phyloP scores from a whole-genome alignment of 192 early-diverging fungal genomes.

The Coemansia furcata region DNA sequence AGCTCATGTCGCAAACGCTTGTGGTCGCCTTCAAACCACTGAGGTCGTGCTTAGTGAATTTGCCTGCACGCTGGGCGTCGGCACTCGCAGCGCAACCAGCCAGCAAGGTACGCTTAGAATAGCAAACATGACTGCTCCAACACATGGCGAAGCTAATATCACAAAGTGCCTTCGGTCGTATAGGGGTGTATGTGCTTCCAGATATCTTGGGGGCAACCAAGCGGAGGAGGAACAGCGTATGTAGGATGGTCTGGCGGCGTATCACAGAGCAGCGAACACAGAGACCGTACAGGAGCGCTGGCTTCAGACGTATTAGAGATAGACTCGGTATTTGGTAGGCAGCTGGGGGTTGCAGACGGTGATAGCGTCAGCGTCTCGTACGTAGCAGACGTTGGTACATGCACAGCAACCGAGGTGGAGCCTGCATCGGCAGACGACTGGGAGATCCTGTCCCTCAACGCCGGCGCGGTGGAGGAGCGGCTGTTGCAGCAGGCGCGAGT shows the following conservation, averaged over 20 bases:
- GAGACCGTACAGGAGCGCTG: constrained; percentile 14
- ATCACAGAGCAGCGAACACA: constrained; percentile 9
- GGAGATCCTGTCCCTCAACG: constrained; percentile 79
- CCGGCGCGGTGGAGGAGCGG: constrained; percentile 69
- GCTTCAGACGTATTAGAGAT: constrained; percentile 57
- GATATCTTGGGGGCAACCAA: constrained; percentile 18
- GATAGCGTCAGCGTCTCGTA: constrained; percentile 62
- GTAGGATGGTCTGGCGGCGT: constrained; percentile 48
- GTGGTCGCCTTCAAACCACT: constrained; percentile 64
- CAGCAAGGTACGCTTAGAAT: constrained; percentile 56
- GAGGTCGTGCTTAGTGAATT: constrained; percentile 67
- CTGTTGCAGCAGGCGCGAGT: constrained; percentile 69
- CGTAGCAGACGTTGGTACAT: constrained; percentile 55
- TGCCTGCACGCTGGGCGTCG: constrained; percentile 71
- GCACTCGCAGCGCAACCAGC: constrained; percentile 60
- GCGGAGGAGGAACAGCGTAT: constrained; percentile 6
- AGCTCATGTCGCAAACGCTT: constrained; percentile 59
- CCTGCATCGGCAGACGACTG: constrained; percentile 73
- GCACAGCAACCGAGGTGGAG: constrained; percentile 64
- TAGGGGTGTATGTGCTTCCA: constrained; percentile 44
- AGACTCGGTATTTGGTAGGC: constrained; percentile 65
- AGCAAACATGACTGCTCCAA: background rate
- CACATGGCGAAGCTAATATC: background rate
- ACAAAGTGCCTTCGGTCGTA: background rate
- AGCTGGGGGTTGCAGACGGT: constrained; percentile 63